Conservation (phyloP, 208 protist genomes). For the Trypanosoma brucei region DNA sequence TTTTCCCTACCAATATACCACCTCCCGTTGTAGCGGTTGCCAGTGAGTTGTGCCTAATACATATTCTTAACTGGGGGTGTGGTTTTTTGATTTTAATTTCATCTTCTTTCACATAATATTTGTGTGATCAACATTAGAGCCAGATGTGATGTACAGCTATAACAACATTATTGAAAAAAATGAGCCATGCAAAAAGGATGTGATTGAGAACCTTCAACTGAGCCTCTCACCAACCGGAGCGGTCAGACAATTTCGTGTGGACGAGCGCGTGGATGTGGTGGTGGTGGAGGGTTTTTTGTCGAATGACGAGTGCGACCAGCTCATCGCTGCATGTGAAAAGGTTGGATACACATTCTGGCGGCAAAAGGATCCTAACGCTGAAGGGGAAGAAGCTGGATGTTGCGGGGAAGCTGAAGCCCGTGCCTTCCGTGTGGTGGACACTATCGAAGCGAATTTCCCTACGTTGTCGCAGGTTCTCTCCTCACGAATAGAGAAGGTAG, state of each 20-base stretch:
- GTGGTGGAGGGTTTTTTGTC: slow-evolving; percentile 77
- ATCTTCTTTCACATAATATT: not conserved
- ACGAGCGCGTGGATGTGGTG: slow-evolving; percentile 56
- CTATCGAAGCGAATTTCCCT: slow-evolving; percentile 77
- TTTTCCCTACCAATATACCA: too few species aligned
- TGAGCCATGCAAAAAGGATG: slow-evolving; percentile 58
- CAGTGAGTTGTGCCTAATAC: too few species aligned
- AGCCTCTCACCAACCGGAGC: slow-evolving; percentile 21
- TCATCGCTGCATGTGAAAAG: slow-evolving; percentile 64
- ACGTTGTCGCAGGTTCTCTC: slow-evolving; percentile 58
- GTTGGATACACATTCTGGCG: slow-evolving; percentile 84
- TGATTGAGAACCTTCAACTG: slow-evolving; percentile 51
- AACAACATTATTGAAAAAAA: slow-evolving; percentile 87
- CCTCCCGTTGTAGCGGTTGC: too few species aligned
- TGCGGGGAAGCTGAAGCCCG: slow-evolving; percentile 31
- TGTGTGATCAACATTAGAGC: not conserved
- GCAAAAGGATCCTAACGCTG: slow-evolving; percentile 29
- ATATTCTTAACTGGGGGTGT: too few species aligned
- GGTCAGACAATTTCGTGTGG: slow-evolving; percentile 9
- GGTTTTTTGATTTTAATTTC: too few species aligned
- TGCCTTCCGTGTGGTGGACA: slow-evolving; percentile 80
- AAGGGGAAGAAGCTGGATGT: not conserved
- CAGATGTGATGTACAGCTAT: slow-evolving; percentile 53
- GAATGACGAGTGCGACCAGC: slow-evolving; percentile 57
- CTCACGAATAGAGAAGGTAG: slow-evolving; percentile 50